Evolutionary conservation across 2,329 filamentous ascomycete species (phyloP), one percentile per base, ranked within the genome.

Genomic region (Clonostachys byssicola): DNA sequence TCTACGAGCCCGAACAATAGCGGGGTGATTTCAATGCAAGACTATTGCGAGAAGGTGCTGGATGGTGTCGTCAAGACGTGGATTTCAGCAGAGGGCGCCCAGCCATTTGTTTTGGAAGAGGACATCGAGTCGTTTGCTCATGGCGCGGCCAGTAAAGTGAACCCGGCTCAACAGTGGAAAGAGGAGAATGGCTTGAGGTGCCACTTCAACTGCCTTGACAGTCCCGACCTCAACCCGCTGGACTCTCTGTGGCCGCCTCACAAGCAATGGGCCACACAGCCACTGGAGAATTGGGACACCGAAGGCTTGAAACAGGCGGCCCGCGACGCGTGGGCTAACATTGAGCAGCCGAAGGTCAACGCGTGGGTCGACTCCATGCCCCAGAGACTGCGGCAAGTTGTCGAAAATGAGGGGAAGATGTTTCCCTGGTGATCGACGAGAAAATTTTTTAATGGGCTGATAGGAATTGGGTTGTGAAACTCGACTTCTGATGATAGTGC

Each of bases 281-380:
- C 23, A 13, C 33, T 54, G 38, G 49, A 50, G 51, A 60, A 65
- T 38, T 67, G 64, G 65, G 60, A 67, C 13, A 60, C 64, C 34
- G 57, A 59, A 48, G 61, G 60, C 33, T 51, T 67, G 45, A 56
- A 53, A 50, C 49, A 59, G 49, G 58, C 60, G 51, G 64, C 62
- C 18, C 52, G 55, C 13, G 55, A 60, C 34, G 59, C 59, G 5
- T 66, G 64, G 64, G 48, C 47, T 5, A 48, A 43, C 0, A 40
- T 67, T 35, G 54, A 58, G 2, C 57, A 64, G 52, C 62, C 63
- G 46, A 56, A 58, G 41, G 49, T 68, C 42, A 59, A 68, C 42
- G 49, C 63, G 46, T 68, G 65, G 65, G 62, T 67, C 8, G 65
- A 66, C 18, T 58, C 61, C 16, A 68, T 67, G 65, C 60, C 59